Conservation (phyloP, 768 basidiomycete species). For the Auricularia heimuer region DNA sequence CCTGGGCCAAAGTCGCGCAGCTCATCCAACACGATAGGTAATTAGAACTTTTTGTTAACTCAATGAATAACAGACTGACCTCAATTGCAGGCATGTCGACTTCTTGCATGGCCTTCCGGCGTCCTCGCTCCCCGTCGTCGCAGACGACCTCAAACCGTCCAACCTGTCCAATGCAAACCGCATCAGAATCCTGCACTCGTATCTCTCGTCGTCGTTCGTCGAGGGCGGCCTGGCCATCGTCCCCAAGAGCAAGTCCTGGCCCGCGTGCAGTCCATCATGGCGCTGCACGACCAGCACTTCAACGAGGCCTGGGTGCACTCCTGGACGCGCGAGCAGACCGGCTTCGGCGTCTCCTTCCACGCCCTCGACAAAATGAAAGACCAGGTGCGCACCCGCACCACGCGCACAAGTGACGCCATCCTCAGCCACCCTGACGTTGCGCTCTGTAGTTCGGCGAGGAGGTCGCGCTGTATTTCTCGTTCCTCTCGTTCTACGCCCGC, state of each 20-base stretch:
- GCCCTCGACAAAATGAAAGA: slow-evolving; percentile 63
- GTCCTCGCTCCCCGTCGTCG: slow-evolving; percentile 31
- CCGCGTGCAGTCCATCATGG: slow-evolving; percentile 70
- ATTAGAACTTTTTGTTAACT: slow-evolving; percentile 16
- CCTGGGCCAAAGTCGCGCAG: slow-evolving; percentile 46
- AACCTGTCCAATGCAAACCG: slow-evolving; percentile 59
- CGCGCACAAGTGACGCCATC: not conserved
- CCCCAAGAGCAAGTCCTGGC: slow-evolving; percentile 63
- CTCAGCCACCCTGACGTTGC: not conserved
- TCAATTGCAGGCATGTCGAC: slow-evolving; percentile 49
- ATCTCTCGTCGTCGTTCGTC: slow-evolving; percentile 54
- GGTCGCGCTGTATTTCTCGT: slow-evolving; percentile 81
- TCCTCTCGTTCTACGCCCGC: slow-evolving; percentile 75
- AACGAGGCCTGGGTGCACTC: slow-evolving; percentile 69
- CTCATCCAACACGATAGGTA: slow-evolving; percentile 70
- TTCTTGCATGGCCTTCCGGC: slow-evolving; percentile 68
- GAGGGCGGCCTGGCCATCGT: slow-evolving; percentile 83
- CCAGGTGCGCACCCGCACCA: slow-evolving; percentile 38
- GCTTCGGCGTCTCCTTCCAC: slow-evolving; percentile 33
- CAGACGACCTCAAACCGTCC: slow-evolving; percentile 30
- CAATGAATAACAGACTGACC: not conserved
- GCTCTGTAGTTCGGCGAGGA: slow-evolving; percentile 59
- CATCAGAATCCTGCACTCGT: slow-evolving; percentile 66
- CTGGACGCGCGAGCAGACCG: slow-evolving; percentile 61
- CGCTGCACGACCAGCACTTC: slow-evolving; percentile 74